Evolutionary conservation across 495 filamentous ascomycete species (phyloP).

Genomic region (Tuber aestivum): DNA sequence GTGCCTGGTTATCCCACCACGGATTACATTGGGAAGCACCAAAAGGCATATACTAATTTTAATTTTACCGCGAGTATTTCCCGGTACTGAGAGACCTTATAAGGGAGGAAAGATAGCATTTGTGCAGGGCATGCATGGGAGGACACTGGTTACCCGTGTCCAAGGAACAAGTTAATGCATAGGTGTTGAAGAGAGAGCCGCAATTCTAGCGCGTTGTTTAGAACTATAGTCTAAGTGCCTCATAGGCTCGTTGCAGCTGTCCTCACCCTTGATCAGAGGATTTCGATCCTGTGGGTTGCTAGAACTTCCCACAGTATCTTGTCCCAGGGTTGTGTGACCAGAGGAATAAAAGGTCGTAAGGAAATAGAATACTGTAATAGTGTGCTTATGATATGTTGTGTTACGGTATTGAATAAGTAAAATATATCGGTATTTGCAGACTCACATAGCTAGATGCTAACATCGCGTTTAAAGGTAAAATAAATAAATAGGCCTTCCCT

Average conservation of each 20-base stretch:
- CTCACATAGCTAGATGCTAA: neutral
- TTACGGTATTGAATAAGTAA: neutral
- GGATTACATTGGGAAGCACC: constrained; percentile 60
- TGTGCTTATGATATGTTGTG: neutral
- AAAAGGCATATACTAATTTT: constrained; percentile 57
- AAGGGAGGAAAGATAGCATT: constrained; percentile 1
- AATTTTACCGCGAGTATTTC: constrained; percentile 53
- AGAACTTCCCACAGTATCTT: neutral
- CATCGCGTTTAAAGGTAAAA: neutral
- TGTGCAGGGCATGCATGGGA: constrained; percentile 45
- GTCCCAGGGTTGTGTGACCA: neutral
- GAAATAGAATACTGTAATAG: neutral
- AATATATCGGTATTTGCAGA: neutral
- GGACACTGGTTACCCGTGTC: constrained; percentile 49
- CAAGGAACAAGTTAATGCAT: constrained; percentile 50
- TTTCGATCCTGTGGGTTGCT: neutral
- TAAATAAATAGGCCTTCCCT: neutral
- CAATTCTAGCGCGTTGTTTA: neutral
- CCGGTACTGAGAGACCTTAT: neutral
- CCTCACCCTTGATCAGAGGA: neutral
- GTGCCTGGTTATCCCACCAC: constrained; percentile 60
- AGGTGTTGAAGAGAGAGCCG: constrained; percentile 40
- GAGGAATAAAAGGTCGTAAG: neutral
- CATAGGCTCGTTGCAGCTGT: neutral
- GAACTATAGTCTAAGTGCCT: too few relatives aligned